Evolutionary conservation across 1,284 basidiomycete genomes (phyloP), one percentile per base, ranked within the genome.

Genomic region (Apiotrichum akiyoshidainum): DNA sequence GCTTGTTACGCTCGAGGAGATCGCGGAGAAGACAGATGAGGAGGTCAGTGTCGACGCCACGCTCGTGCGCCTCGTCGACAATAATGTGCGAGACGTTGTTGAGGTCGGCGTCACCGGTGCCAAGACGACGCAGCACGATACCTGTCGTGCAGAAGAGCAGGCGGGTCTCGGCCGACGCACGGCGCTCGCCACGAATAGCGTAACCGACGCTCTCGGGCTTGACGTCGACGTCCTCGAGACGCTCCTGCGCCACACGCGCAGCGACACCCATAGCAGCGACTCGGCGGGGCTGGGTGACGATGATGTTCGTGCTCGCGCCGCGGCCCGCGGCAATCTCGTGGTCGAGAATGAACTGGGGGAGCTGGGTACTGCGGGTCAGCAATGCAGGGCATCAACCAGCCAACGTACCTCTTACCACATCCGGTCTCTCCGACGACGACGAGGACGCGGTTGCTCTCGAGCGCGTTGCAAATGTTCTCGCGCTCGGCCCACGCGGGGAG

Each of bases 61-160:
- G 85, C 78, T 95, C 92, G 71, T 95, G 92, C 35, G 89, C 90
- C 81, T 97, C 93, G 69, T 97, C 94, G 14, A 97, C 90, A 47
- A 97, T 81, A 35, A 97, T 82, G 77, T 96, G 93, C 8, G 88
- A 88, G 50, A 94, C 83, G 49, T 84, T 83, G 31, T 82, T 74
- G 17, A 97, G 78, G 55, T 83, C 83, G 42, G 90, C 85, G 49
- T 91, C 91, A 16, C 81, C 81, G n/a, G 85, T 76, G 0, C 80
- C 84, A 9, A 97, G 78, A 14, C 92, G 83, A 55, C 92, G 82
- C 37, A 97, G 82, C 1, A 94, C 84, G 41, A 97, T 88, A 79
- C 93, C 94, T 5, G 92, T 97, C 0, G 93, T 97, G 69, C 92
- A 92, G 71, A 96, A 97, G 17, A 95, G 78, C 9, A 96, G 76